phyloP scores from a whole-genome alignment of 345 rosid species.

The Microthlaspi erraticum region DNA sequence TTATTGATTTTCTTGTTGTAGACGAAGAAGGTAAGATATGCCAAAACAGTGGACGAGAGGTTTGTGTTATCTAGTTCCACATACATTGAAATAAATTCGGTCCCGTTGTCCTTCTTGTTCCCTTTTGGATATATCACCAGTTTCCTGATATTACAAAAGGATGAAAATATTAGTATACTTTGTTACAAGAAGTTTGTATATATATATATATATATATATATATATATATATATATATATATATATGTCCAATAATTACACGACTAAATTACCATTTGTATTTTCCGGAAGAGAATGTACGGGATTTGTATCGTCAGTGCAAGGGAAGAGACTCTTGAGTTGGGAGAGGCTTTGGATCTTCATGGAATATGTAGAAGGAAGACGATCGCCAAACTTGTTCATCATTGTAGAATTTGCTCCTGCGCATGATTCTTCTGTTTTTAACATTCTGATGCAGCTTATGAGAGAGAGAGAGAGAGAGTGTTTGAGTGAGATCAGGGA shows the following conservation, averaged over 20 bases:
- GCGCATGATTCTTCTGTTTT: not conserved
- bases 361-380: constrained; percentile 28
- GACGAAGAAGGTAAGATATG: not conserved
- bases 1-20: not conserved
- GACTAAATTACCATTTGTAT: constrained; percentile 19
- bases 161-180: not conserved
- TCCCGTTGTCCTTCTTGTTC: not conserved
- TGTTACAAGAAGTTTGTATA: not conserved
- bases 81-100: not conserved
- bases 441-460: constrained; percentile 1
- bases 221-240: no score
- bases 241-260: not conserved
- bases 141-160: not conserved
- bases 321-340: constrained; percentile 12
- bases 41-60: not conserved
- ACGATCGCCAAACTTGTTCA: constrained; percentile 20
- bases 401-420: constrained; percentile 14
- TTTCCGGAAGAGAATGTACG: constrained; percentile 25
- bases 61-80: not conserved
- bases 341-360: constrained; percentile 33
- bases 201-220: no score
- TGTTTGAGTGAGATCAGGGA: no score
- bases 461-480: not conserved
- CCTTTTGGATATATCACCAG: not conserved
- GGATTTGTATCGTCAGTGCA: constrained; percentile 23